phyloP scores from a whole-genome alignment of 1,139 yeast species.

The Diutina scorzettiae region DNA sequence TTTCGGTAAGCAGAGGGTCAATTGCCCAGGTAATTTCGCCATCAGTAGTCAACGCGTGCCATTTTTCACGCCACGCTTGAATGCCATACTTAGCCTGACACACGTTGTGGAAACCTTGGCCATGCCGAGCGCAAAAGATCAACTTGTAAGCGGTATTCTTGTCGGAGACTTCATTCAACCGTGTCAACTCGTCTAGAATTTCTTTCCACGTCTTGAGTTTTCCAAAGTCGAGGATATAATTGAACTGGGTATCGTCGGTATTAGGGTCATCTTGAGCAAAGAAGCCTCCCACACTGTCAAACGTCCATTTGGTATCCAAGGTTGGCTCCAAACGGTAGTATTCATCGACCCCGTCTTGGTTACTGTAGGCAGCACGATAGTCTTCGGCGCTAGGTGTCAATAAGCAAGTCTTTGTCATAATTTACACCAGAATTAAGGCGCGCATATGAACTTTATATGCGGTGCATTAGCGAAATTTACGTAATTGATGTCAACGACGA shows the following conservation, averaged over 20 bases:
- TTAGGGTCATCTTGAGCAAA: conserved; percentile 10
- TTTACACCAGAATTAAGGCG: no score
- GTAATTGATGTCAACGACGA: no score
- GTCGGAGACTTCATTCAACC: conserved; percentile 8
- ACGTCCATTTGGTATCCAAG: conserved; percentile 10
- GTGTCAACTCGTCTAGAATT: conserved; percentile 7
- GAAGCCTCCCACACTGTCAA: conserved; percentile 11
- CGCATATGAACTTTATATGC: no score
- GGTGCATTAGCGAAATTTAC: no score
- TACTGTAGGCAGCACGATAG: conserved; percentile 24
- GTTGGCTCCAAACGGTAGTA: not conserved
- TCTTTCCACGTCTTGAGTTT: conserved; percentile 11
- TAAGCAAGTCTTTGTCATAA: no score
- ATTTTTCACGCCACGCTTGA: conserved; percentile 20
- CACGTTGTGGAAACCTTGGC: conserved; percentile 29
- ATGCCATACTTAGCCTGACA: conserved; percentile 14
- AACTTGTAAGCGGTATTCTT: conserved; percentile 10
- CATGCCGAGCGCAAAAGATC: conserved; percentile 23
- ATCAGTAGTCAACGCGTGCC: conserved; percentile 21
- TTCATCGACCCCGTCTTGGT: conserved; percentile 17
- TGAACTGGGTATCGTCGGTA: conserved; percentile 10
- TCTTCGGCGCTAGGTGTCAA: conserved; percentile 22
- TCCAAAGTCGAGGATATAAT: conserved; percentile 10
- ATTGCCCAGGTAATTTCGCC: conserved; percentile 21
- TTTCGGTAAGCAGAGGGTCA: conserved; percentile 8